Conservation (phyloP, 2,329 filamentous ascomycete species). For the Cercospora sp. region DNA sequence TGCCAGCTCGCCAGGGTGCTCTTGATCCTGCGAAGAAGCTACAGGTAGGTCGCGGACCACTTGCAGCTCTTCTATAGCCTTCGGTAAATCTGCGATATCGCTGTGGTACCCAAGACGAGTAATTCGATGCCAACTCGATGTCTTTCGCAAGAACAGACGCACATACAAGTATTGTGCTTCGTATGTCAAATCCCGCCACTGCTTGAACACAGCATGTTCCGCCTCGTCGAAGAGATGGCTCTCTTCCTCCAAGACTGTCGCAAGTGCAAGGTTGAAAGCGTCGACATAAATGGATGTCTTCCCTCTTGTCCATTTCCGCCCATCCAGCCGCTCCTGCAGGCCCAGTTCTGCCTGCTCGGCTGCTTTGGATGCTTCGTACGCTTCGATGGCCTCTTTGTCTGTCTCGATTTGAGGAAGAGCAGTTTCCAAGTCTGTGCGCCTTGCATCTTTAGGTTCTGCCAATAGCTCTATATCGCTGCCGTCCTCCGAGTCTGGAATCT, state of each 20-base stretch:
- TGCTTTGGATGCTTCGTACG: slow-evolving; percentile 71
- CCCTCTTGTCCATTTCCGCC: slow-evolving; percentile 68
- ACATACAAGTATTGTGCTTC: slow-evolving; percentile 95
- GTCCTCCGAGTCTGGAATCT: slow-evolving; percentile 36
- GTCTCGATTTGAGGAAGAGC: slow-evolving; percentile 67
- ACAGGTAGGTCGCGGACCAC: slow-evolving; percentile 56
- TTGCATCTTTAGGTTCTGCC: slow-evolving; percentile 34
- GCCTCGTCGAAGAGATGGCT: slow-evolving; percentile 79
- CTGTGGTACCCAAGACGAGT: slow-evolving; percentile 74
- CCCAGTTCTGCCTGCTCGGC: slow-evolving; percentile 50
- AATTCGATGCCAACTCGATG: slow-evolving; percentile 84
- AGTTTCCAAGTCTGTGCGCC: slow-evolving; percentile 67
- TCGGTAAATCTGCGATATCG: slow-evolving; percentile 73
- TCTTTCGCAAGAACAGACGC: slow-evolving; percentile 87
- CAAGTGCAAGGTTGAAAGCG: slow-evolving; percentile 88
- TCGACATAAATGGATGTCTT: slow-evolving; percentile 94
- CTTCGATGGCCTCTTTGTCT: slow-evolving; percentile 70
- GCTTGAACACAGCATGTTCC: slow-evolving; percentile 72
- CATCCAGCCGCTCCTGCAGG: slow-evolving; percentile 53
- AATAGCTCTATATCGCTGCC: slow-evolving; percentile 33
- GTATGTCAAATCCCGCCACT: slow-evolving; percentile 74
- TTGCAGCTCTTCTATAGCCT: slow-evolving; percentile 67
- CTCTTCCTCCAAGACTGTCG: slow-evolving; percentile 87
- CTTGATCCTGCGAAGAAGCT: slow-evolving; percentile 39
- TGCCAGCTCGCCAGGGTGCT: slow-evolving; percentile 52